phyloP scores from a whole-genome alignment of 2,329 filamentous ascomycete genomes.

The Sodiomyces alkalinus region DNA sequence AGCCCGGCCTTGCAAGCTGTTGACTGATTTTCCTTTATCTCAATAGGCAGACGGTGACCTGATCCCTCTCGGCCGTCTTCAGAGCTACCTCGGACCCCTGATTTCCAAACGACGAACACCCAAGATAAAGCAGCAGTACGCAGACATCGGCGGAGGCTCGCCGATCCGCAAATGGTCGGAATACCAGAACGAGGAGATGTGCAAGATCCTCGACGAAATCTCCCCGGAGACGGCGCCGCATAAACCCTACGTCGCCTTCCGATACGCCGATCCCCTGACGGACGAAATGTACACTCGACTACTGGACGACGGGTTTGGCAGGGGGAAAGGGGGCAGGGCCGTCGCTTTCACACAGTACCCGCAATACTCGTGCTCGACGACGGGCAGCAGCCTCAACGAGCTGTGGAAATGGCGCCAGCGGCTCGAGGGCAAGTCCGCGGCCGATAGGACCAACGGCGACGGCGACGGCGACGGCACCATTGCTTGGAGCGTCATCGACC shows the following conservation, averaged over 20 bases:
- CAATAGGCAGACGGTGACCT: constrained; percentile 74
- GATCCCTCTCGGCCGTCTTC: constrained; percentile 85
- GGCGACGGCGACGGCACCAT: constrained; percentile 52
- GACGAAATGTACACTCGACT: constrained; percentile 82
- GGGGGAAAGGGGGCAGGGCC: constrained; percentile 77
- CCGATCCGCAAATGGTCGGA: constrained; percentile 98
- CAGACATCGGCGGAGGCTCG: constrained; percentile 90
- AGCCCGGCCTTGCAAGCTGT: constrained; percentile 1
- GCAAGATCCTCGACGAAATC: constrained; percentile 83
- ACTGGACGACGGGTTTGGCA: constrained; percentile 78
- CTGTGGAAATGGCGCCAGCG: constrained; percentile 93
- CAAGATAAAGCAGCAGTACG: constrained; percentile 93
- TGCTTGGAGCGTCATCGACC: constrained; percentile 92
- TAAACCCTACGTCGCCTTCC: constrained; percentile 94
- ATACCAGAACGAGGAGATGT: constrained; percentile 87
- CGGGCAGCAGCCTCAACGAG: constrained; percentile 89
- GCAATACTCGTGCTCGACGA: constrained; percentile 96
- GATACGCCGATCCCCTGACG: constrained; percentile 85
- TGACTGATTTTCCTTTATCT: too few relatives aligned
- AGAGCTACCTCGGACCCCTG: constrained; percentile 78
- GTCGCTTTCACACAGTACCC: constrained; percentile 98
- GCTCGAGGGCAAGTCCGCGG: constrained; percentile 60
- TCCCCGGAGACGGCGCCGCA: constrained; percentile 90
- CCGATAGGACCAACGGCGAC: constrained; percentile 32
- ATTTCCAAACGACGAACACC: constrained; percentile 79